A percentile compares a stretch with the other conserved stretches of the same genome.
These are phyloP conservation scores for Sugiyamaella mastotermitis DNA, from an alignment of 805 yeast species.

Conservation along the genomic window DNA sequence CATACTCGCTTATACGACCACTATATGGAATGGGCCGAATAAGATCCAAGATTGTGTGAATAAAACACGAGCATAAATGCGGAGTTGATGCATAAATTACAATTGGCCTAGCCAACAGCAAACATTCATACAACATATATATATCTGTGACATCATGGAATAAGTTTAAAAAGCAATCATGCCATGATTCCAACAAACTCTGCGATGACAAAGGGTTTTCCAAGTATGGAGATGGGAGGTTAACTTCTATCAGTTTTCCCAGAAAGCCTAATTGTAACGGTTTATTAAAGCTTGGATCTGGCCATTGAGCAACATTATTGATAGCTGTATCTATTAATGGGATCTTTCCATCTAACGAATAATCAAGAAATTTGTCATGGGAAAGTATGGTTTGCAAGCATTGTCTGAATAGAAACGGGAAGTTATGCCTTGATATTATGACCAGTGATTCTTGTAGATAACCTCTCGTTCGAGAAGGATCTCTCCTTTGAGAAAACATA, in stretches of 20 bases:
- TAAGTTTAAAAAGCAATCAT: conserved; percentile 5
- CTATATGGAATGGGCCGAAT: conserved; percentile 18
- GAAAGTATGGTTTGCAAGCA: conserved; percentile 16
- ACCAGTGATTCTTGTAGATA: conserved; percentile 25
- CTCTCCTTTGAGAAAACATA: conserved; percentile 18
- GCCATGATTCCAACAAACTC: conserved; percentile 16
- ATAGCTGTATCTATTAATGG: conserved; percentile 23
- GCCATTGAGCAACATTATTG: conserved; percentile 22
- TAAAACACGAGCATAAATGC: conserved; percentile 19
- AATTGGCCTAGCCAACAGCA: conserved; percentile 17
- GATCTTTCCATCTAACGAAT: conserved; percentile 17
- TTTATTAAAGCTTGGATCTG: conserved; percentile 11
- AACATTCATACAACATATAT: conserved; percentile 20
- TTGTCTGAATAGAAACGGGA: conserved; percentile 18
- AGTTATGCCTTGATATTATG: conserved; percentile 16
- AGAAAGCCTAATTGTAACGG: conserved; percentile 18
- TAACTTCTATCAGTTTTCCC: conserved; percentile 12
- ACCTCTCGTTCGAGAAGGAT: conserved; percentile 18
- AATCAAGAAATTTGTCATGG: conserved; percentile 6
- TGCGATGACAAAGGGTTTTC: conserved; percentile 8
- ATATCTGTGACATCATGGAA: conserved; percentile 15
- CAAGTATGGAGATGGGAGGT: conserved; percentile 6
- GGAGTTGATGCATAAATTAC: conserved; percentile 20
- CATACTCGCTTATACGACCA: conserved; percentile 20
- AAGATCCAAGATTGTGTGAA: conserved; percentile 17